Evolutionary conservation across 2,329 filamentous ascomycete genomes (phyloP), one percentile per base, ranked within the genome.

Genomic region (Cercospora sesami): DNA sequence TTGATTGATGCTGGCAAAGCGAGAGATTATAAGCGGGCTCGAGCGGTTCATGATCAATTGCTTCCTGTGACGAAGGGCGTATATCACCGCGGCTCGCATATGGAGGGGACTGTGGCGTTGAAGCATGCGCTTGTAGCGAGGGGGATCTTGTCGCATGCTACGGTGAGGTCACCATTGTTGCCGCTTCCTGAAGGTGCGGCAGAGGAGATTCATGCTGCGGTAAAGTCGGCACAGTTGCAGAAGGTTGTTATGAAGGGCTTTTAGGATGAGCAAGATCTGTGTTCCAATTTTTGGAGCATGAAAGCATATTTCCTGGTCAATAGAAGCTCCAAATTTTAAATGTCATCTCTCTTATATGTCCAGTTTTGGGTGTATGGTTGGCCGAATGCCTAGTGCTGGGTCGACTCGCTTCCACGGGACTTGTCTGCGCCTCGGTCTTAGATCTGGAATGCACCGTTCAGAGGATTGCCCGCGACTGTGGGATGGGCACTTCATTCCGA

Each of bases 51-150:
- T 72, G 83, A 86, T 70, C 79, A 79, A 71, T 76, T 86, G 1
- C 75, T 86, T 3, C 84, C 83, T 1, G 78, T 86, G 0, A 86
- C 84, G 1, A 84, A 84, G 76, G 82, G 80, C n/a, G 83, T 86
- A 0, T 86, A 86, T 71, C 84, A 86, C 73, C 81, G 83, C 5
- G 84, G 84, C 9, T 85, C 83, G 9, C 84, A 86, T 66, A 86
- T 86, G 84, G 84, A 86, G 75, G 84, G 84, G 12, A 66, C 64
- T n/a, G 70, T 72, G 4, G 70, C 76, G 7, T 68, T 86, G 23
- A 86, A 86, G 77, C 83, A 85, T 67, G 83, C 83, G 14, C 75
- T 86, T 28, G 83, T 86, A 26, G 83, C 83, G 10, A 74, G 84
- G 10, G 84, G 84, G 1, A 84, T 85, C 36, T 69, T 85, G 12